phyloP scores from a whole-genome alignment of 2,329 filamentous ascomycete genomes.

The Dothistroma pini region DNA sequence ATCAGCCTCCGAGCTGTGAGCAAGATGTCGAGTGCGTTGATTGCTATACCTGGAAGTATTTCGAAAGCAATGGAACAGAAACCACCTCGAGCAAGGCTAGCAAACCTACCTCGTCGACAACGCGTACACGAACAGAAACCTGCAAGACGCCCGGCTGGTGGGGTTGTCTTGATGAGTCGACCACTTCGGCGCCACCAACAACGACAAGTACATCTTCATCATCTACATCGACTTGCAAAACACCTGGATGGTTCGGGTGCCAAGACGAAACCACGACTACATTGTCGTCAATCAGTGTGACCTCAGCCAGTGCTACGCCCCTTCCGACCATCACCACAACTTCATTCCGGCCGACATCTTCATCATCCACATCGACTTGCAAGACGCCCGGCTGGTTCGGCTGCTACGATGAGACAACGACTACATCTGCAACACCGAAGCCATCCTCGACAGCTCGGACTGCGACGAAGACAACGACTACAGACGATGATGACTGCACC shows the following conservation, averaged over 20 bases:
- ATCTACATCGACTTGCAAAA: slow-evolving; percentile 51
- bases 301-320: slow-evolving; percentile 24
- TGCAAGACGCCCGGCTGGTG: slow-evolving; percentile 93
- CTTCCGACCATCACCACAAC: slow-evolving; percentile 22
- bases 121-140: slow-evolving; percentile 71
- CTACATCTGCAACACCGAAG: slow-evolving; percentile 24
- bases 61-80: slow-evolving; percentile 84
- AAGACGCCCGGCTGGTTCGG: slow-evolving; percentile 92
- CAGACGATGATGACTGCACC: slow-evolving; percentile 19
- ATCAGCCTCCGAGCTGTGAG: slow-evolving; percentile 71
- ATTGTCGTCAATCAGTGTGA: slow-evolving; percentile 24
- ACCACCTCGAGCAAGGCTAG: slow-evolving; percentile 59
- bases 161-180: slow-evolving; percentile 65
- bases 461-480: slow-evolving; percentile 18
- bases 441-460: slow-evolving; percentile 16
- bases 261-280: slow-evolving; percentile 51
- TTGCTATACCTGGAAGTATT: slow-evolving; percentile 92
- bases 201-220: slow-evolving; percentile 39
- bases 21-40: slow-evolving; percentile 76
- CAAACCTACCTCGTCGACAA: slow-evolving; percentile 53
- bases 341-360: slow-evolving; percentile 56
- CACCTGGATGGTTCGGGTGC: slow-evolving; percentile 65
- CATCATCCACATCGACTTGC: slow-evolving; percentile 72
- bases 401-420: slow-evolving; percentile 58
- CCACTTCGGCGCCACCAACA: slow-evolving; percentile 42